Evolutionary conservation across 2,329 filamentous ascomycete genomes (phyloP).

Genomic region (Phialophora verrucosa): DNA sequence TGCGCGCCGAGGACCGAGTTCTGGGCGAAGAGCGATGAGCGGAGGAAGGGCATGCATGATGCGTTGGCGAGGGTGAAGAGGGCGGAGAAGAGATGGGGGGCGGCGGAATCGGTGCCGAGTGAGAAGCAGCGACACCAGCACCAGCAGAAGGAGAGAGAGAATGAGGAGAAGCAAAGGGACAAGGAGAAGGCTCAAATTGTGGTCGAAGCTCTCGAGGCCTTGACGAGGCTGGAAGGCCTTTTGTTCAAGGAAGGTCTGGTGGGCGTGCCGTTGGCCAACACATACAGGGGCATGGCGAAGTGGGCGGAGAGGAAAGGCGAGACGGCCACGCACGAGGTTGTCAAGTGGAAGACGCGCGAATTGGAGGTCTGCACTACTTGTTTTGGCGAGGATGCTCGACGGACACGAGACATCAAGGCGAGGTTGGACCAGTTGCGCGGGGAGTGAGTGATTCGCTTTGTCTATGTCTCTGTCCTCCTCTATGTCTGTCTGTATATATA

Average conservation of each 20-base stretch:
- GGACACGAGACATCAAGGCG: constrained; percentile 26
- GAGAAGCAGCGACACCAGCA: background rate
- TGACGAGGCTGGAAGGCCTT: constrained; percentile 29
- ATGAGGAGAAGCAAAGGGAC: background rate
- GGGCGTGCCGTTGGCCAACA: constrained; percentile 33
- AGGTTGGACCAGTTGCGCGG: constrained; percentile 11
- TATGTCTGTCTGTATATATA: background rate
- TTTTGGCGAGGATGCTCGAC: constrained; percentile 27
- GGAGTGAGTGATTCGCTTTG: background rate
- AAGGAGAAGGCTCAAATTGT: background rate
- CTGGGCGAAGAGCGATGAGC: constrained; percentile 35
- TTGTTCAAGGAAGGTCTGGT: constrained; percentile 35
- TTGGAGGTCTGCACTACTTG: constrained; percentile 19
- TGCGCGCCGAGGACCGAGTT: constrained; percentile 34
- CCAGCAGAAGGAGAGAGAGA: background rate
- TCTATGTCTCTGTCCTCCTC: background rate
- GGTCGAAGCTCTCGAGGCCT: constrained; percentile 13
- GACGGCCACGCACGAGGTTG: background rate
- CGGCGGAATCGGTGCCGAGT: background rate
- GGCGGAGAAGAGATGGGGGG: constrained; percentile 25
- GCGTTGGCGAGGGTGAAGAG: constrained; percentile 22
- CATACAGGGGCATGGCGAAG: constrained; percentile 35
- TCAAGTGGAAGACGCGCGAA: constrained; percentile 33
- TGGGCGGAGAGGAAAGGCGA: constrained; percentile 31
- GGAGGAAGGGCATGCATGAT: constrained; percentile 34